Conservation (phyloP, 179 eudicot genomes). For the Beta lomatogona region DNA sequence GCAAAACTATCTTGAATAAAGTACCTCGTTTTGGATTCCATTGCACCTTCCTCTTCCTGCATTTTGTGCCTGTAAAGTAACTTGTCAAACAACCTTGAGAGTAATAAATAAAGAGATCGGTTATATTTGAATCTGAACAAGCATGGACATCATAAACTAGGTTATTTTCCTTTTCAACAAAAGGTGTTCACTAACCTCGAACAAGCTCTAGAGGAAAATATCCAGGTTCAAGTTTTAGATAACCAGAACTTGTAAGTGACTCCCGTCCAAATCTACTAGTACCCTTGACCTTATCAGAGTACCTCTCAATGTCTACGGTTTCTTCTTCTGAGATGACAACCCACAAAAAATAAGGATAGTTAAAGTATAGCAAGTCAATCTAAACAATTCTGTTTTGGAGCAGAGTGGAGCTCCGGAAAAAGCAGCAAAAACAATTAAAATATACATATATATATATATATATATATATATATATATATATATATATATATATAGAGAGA, state of each 20-base stretch:
- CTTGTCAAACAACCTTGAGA: constrained; percentile 17
- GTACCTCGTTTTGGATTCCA: constrained; percentile 43
- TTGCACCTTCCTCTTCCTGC: constrained; percentile 28
- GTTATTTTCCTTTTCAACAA: not conserved
- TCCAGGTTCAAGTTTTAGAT: constrained; percentile 37
- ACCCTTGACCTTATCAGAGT: constrained; percentile 27
- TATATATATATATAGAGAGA: no score
- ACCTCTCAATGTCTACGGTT: constrained; percentile 31
- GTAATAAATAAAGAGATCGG: not conserved
- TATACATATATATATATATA: not conserved
- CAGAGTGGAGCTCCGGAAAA: not conserved
- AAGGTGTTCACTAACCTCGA: constrained; percentile 31
- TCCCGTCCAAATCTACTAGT: constrained; percentile 18
- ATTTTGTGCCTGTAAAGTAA: constrained; percentile 36
- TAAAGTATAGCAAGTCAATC: constrained; percentile 2
- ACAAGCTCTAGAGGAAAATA: constrained; percentile 44
- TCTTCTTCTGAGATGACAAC: constrained; percentile 27
- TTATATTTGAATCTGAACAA: not conserved
- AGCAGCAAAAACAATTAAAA: constrained; percentile 3
- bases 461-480: not conserved
- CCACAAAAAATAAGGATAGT: constrained; percentile 9
- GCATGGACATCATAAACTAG: not conserved
- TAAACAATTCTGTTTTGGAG: not conserved
- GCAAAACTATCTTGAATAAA: constrained; percentile 3
- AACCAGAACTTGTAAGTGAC: constrained; percentile 33